These are phyloP conservation scores for Eucalyptus shirleyi DNA, from an alignment of 345 rosid species.

Conservation along the genomic window DNA sequence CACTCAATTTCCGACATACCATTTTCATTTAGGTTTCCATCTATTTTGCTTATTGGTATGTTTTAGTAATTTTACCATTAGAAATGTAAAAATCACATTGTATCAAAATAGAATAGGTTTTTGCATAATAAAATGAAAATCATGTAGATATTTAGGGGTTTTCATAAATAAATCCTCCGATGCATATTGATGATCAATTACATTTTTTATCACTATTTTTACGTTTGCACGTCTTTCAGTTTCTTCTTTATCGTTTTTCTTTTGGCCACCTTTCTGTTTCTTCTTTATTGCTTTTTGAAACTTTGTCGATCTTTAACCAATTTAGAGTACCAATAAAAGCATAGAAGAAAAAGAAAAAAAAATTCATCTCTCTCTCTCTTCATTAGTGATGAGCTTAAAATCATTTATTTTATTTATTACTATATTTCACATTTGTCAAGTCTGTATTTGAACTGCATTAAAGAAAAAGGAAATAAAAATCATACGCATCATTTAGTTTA, in stretches of 20 bases:
- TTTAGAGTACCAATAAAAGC: background rate
- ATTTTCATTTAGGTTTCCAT: background rate
- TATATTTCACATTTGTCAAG: background rate
- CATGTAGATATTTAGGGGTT: background rate
- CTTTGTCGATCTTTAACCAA: background rate
- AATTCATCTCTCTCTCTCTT: no score
- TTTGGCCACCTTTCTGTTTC: background rate
- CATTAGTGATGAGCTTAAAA: no score
- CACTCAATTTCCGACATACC: background rate
- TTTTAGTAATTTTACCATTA: background rate
- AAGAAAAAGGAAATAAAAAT: no score
- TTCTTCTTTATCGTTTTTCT: background rate
- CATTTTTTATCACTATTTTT: background rate
- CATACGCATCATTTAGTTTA: background rate
- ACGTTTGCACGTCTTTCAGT: background rate
- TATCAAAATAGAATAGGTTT: no score
- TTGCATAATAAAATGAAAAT: no score
- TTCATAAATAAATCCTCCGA: background rate
- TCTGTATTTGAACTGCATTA: background rate
- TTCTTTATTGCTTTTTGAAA: background rate
- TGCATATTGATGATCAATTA: background rate
- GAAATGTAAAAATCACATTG: background rate
- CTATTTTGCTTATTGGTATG: background rate
- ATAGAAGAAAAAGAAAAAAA: background rate
- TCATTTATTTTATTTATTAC: no score